Base-by-base conservation (phyloP, 2,329 filamentous ascomycete species). In the Colletotrichum musicola region DNA sequence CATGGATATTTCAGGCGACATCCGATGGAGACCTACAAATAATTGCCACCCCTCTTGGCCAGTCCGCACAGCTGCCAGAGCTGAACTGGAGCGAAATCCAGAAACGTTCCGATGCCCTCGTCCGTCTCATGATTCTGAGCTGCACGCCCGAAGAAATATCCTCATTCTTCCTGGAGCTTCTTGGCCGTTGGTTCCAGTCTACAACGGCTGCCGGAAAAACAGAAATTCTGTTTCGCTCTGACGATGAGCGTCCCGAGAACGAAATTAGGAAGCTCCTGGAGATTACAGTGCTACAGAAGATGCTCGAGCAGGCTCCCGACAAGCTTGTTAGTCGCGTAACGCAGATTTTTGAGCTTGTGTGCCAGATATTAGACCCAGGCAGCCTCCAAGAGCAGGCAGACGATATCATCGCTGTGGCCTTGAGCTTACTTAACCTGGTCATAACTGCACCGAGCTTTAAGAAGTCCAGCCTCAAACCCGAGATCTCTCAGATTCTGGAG, bases 261-360 rank as follows among this genome's bases (percentile, higher is more conserved):
- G 80, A 86, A 0, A 67, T 88, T 3, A 75, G 75, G 4, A 81
- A 83, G 4, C 79, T 94, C 1, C 77, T 86, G 6, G 84, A 92
- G 70, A 83, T 89, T 5, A 89, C 89, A 56, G 78, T 93, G 0
- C 82, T 93, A 7, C 89, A 92, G 73, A 86, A 85, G 40, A 84
- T 94, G 78, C 88, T 93, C 77, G 86, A 88, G 25, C 84, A 82
- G 53, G 85, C 90, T 53, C 86, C 89, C 1, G 86, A 90, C 22
- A 89, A 88, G 70, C 83, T 94, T 13, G 86, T 91, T 35, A 85
- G 84, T 38, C 86, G 89, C 64, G 90, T 91, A 2, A 85, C 85
- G 50, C 89, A 92, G 72, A 83, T 93, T 6, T 79, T 94, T 2
- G 86, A 89, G 53, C 83, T 94, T 2, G 85, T 91, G 56, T 82